Conservation (phyloP, 2,329 filamentous ascomycete genomes). For the Colletotrichum sublineola region DNA sequence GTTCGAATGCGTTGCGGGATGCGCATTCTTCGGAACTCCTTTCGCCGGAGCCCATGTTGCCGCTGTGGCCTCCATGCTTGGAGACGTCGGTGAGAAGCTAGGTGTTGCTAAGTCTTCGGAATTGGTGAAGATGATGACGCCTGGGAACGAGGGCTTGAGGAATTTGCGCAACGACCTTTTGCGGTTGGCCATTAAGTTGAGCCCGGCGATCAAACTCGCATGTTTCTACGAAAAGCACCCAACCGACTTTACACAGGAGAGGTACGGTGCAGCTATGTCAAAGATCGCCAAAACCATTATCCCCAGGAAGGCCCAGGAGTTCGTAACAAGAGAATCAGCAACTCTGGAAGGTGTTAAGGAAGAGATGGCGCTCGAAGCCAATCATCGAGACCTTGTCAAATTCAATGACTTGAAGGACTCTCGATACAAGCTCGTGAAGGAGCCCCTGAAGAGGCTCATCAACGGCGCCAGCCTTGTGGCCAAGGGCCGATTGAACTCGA, state of each 20-base stretch:
- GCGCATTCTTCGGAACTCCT: constrained; percentile 58
- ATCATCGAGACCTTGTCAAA: constrained; percentile 58
- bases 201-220: constrained; percentile 52
- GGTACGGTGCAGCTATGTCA: constrained; percentile 48
- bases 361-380: constrained; percentile 52
- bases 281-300: constrained; percentile 51
- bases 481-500: constrained; percentile 54
- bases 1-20: constrained; percentile 57
- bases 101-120: constrained; percentile 52
- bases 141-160: constrained; percentile 53
- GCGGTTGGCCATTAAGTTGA: constrained; percentile 51
- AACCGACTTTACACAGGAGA: constrained; percentile 50
- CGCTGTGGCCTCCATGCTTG: constrained; percentile 54
- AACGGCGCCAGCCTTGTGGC: constrained; percentile 52
- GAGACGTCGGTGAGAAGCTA: constrained; percentile 51
- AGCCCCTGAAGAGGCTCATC: constrained; percentile 54
- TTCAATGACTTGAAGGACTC: constrained; percentile 57
- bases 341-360: constrained; percentile 53
- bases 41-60: constrained; percentile 56
- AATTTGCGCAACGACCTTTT: constrained; percentile 57
- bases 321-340: constrained; percentile 57
- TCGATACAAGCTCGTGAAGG: constrained; percentile 53
- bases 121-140: constrained; percentile 56
- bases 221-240: constrained; percentile 58
- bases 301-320: constrained; percentile 53